phyloP scores from a whole-genome alignment of 371 early-diverging fungal genomes.

The Lichtheimia ornata region DNA sequence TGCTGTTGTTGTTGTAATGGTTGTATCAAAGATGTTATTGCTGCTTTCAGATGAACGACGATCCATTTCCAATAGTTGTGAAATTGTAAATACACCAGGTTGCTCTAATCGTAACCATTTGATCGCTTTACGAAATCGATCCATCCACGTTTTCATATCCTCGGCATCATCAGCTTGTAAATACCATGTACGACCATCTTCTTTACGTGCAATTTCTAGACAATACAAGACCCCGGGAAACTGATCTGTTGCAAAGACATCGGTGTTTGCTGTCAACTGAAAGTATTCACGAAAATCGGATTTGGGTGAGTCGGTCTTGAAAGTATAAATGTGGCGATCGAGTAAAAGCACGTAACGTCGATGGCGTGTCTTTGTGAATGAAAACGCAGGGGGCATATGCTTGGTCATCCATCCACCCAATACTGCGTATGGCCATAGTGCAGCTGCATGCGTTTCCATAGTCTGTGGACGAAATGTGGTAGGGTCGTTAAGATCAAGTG shows the following conservation, averaged over 20 bases:
- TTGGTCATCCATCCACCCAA: conserved; percentile 36
- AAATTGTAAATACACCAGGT: conserved; percentile 4
- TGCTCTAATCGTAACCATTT: conserved; percentile 6
- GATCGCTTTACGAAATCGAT: conserved; percentile 27
- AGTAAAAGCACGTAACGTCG: conserved; percentile 35
- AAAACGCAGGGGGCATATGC: conserved; percentile 35
- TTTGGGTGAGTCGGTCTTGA: conserved; percentile 31
- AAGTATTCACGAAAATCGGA: conserved; percentile 30
- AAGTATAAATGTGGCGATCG: conserved; percentile 36
- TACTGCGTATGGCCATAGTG: conserved; percentile 25
- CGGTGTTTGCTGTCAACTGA: conserved; percentile 29
- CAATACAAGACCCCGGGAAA: conserved; percentile 29
- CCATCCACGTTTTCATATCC: conserved; percentile 36
- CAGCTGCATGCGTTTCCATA: conserved; percentile 6
- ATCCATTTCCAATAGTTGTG: neutral
- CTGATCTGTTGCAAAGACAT: conserved; percentile 38
- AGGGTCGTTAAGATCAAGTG: conserved; percentile 9
- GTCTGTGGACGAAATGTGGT: conserved; percentile 5
- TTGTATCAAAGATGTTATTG: no score
- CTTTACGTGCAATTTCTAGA: conserved; percentile 32
- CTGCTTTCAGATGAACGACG: neutral
- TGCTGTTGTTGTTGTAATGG: no score
- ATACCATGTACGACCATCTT: conserved; percentile 27
- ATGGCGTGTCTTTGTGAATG: conserved; percentile 31
- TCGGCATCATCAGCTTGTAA: conserved; percentile 35